Percentiles rank a stretch among this genome's conserved stretches.
phyloP scores from a whole-genome alignment of 169 alveolate genomes.

The Hepatocystis sp. region DNA sequence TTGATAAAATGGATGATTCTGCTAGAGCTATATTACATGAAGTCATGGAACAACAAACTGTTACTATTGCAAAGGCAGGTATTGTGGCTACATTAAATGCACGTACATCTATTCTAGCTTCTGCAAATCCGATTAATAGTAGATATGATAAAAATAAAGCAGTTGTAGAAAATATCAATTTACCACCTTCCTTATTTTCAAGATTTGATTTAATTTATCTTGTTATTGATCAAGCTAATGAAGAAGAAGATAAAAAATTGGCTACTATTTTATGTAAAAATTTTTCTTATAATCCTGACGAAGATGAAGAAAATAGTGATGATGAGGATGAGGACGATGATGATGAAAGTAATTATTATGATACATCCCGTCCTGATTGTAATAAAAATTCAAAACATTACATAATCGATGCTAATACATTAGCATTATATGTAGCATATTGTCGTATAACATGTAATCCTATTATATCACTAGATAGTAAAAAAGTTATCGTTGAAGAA shows the following conservation, averaged over 20 bases:
- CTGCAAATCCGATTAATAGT: conserved; percentile 98
- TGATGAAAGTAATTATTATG: conserved; percentile 19
- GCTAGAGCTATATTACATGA: conserved; percentile 98
- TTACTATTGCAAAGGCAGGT: conserved; percentile 99
- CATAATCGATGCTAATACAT: conserved; percentile 80
- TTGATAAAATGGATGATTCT: conserved; percentile 99
- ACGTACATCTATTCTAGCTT: conserved; percentile 98
- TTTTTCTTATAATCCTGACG: conserved; percentile 80
- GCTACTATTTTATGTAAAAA: conserved; percentile 79
- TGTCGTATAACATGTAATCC: conserved; percentile 94
- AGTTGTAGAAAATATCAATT: conserved; percentile 97
- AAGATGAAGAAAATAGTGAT: conserved; percentile 45
- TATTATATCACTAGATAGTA: conserved; percentile 91
- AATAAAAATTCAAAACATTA: conserved; percentile 13
- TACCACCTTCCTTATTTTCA: conserved; percentile 97
- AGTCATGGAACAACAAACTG: conserved; percentile 99
- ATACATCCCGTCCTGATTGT: conserved; percentile 35
- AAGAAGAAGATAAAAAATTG: conserved; percentile 89
- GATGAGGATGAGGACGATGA: conserved; percentile 54
- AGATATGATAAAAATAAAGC: conserved; percentile 97
- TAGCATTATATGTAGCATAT: conserved; percentile 92
- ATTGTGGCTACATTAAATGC: conserved; percentile 94
- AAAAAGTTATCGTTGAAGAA: conserved; percentile 87
- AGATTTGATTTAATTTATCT: conserved; percentile 96
- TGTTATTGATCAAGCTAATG: conserved; percentile 91